Base-by-base conservation (phyloP, 2,329 filamentous ascomycete genomes). In the Ceratocystis diversiconidia region DNA sequence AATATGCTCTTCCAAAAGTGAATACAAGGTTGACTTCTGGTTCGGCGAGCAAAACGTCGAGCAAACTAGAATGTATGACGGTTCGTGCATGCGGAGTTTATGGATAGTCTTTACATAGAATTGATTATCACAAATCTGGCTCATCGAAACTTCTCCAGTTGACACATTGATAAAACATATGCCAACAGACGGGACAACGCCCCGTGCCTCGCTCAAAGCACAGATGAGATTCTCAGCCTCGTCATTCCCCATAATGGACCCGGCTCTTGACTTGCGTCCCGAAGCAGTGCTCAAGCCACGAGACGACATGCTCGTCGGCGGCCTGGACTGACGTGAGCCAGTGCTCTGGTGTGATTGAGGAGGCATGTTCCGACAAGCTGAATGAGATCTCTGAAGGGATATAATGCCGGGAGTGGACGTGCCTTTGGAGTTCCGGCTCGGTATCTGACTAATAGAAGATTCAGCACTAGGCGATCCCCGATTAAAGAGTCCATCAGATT, bases 121-220 rank as follows among this genome's bases (percentile, higher is more conserved):
- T 73, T 96, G 91, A 66, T 87, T 95, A 74, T 97, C 92, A 72
- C 88, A 91, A 69, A 97, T 92, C 72, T 96, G 90, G 72, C 90
- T 95, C 48, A 97, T 80, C 32, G 91, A 84, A 17, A 85, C 89
- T 75, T 96, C 90, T 48, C 88, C 89, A 1, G 89, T 92, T 52
- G 89, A 86, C 2, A 95, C 79, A 71, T 97, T 95, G 72, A 96
- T 79, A 72, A 96, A 92, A 2, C 90, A 89, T 50, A 96, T 79
- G 0, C 92, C 92, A 1, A 97, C 86, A 0, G 86, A 88, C 0
- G 91, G 90, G 25, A 89, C 86, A 3, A 96, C 83, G 4, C 90
- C 90, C n/a, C 92, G 87, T 55, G 89, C 90, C 73, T 96, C 91
- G 70, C 85, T 89, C 61, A 96, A 76, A 3, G 92, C 92, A 74